Conservation (phyloP, 2,329 filamentous ascomycete genomes). For the Aureobasidium sp. region DNA sequence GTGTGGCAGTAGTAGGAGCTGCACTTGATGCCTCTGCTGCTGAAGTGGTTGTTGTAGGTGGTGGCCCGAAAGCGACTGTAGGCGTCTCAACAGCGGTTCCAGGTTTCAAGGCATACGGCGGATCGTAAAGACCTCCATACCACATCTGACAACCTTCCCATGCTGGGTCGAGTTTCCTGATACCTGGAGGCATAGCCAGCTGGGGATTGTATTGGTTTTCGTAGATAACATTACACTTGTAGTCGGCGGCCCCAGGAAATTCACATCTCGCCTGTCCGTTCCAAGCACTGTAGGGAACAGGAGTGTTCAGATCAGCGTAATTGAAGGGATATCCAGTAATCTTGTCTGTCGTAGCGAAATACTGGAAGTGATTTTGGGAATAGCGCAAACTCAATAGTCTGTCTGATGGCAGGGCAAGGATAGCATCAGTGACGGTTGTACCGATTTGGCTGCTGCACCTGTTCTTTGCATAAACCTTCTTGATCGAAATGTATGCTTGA, state of each 20-base stretch:
- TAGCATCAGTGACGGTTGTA: constrained; percentile 18
- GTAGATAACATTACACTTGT: constrained; percentile 21
- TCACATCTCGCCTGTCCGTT: constrained; percentile 21
- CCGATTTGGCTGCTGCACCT: constrained; percentile 21
- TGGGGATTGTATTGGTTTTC: constrained; percentile 21
- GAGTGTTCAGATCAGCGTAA: constrained; percentile 24
- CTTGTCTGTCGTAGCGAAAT: constrained; percentile 18
- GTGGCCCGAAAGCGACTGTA: constrained; percentile 14
- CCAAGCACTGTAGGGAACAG: constrained; percentile 25
- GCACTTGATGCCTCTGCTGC: constrained; percentile 16
- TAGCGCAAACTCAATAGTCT: constrained; percentile 25
- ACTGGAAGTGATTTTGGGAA: constrained; percentile 22
- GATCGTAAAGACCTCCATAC: constrained; percentile 26
- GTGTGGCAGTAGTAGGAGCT: constrained; percentile 15
- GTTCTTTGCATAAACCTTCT: constrained; percentile 22
- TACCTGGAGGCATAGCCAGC: constrained; percentile 24
- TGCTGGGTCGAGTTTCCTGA: constrained; percentile 20
- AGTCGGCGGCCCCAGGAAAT: constrained; percentile 7
- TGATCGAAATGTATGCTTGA: constrained; percentile 24
- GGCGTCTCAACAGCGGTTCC: constrained; percentile 15
- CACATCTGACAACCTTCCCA: constrained; percentile 24
- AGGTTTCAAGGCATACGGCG: constrained; percentile 20
- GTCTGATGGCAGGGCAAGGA: constrained; percentile 24
- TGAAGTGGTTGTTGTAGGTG: background rate
- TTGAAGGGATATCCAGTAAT: constrained; percentile 24